A percentile compares a stretch with the other conserved stretches of the same genome.
Conservation (phyloP, 176 grass and related monocot genomes). For the Juncus inflexus region DNA sequence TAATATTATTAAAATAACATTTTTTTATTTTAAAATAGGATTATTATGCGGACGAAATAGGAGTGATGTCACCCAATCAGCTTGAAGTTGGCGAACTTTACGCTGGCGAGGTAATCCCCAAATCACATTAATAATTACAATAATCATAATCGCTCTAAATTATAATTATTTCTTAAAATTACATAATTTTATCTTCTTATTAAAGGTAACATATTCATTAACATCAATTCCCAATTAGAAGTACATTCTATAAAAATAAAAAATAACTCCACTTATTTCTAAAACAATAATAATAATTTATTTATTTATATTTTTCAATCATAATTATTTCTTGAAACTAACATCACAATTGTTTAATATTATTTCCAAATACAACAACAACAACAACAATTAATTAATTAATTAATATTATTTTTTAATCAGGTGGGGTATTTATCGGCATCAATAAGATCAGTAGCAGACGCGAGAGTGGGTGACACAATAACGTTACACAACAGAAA, state of each 20-base stretch:
- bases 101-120: constrained; percentile 71
- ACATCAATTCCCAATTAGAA: no score
- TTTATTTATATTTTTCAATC: constrained; percentile 13
- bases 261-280: no score
- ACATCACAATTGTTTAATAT: no score
- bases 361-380: no score
- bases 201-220: no score
- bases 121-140: constrained; percentile 23
- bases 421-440: constrained; percentile 98
- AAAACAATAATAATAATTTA: background rate
- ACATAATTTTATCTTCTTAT: constrained; percentile 4
- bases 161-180: constrained; percentile 1
- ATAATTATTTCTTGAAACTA: background rate
- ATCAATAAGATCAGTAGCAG: constrained; percentile 92
- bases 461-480: constrained; percentile 94
- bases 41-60: constrained; percentile 87
- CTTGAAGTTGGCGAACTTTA: constrained; percentile 74
- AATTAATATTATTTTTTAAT: constrained; percentile 8
- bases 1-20: background rate
- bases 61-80: constrained; percentile 90
- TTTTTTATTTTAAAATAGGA: constrained; percentile 44
- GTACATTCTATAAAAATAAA: no score
- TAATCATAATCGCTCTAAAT: background rate
- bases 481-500: constrained; percentile 71
- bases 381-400: background rate